Evolutionary conservation across 2,329 filamentous ascomycete species (phyloP), one percentile per base, ranked within the genome.

Genomic region (Colletotrichum melonis): DNA sequence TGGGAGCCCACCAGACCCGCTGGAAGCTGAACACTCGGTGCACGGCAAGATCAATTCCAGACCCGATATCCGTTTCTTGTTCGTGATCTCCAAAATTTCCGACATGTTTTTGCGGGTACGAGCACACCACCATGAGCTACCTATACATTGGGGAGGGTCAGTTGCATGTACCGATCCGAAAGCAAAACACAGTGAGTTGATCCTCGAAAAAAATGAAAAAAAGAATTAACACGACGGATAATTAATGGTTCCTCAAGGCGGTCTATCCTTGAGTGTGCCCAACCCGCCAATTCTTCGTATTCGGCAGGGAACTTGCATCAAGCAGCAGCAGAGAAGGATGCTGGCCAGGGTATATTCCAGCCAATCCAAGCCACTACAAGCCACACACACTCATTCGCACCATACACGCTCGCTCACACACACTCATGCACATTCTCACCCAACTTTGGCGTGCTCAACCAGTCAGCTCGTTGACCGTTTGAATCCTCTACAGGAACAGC

Each of bases 201-300:
- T 35, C 32, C 32, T 35, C 11, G 30, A 35, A 5, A 12, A 5
- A 5, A 35, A 35, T 5, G 4, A 30, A 12, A 12, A 12, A 26
- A 26, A 35, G 4, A 42, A 42, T 42, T 8, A 42, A 42, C 11
- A 35, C 11, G 9, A 12, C 32, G 4, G 32, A 35, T 35, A 35
- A 35, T 42, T 3, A 8, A 42, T 42, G 6, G 6, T 8, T 42
- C 19, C 38, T 42, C 5, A 19, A 8, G 38, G 38, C 38, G 38
- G 38, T 42, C 38, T 42, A 42, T 19, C 14, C 14, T 1, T 19
- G 38, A 42, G 55, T 16, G 12, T 32, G 32, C 19, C 54, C 55
- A 65, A 62, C 38, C 57, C 35, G 72, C 68, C 72, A 74, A 72
- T 74, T 72, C 52, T 74, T 74, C 68, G 72, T 74, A 74, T 74